phyloP scores from a whole-genome alignment of 2,329 filamentous ascomycete species.

The Apiospora rasikravindrae region DNA sequence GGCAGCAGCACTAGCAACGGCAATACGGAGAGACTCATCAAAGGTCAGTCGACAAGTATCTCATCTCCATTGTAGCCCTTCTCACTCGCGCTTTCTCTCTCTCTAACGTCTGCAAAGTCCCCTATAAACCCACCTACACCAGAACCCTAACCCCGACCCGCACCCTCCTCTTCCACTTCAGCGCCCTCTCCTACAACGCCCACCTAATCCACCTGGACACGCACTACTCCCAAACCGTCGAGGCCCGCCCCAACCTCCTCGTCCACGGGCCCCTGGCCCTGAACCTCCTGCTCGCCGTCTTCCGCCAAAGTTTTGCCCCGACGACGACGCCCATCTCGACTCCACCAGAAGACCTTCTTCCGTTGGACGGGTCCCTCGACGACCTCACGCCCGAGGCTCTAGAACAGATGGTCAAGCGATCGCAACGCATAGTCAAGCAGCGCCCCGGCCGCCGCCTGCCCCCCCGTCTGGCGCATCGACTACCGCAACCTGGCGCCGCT shows the following conservation, averaged over 20 bases:
- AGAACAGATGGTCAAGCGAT: no score
- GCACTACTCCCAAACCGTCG: slow-evolving; percentile 69
- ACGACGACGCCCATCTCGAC: slow-evolving; percentile 28
- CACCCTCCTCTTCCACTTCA: slow-evolving; percentile 85
- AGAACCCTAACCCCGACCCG: slow-evolving; percentile 69
- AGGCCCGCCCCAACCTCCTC: slow-evolving; percentile 76
- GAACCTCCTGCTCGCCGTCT: slow-evolving; percentile 73
- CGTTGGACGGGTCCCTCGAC: no score
- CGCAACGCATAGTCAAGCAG: no score
- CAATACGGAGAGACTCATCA: not conserved
- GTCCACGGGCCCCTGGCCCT: slow-evolving; percentile 88
- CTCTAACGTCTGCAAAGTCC: not conserved
- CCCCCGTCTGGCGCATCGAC: slow-evolving; percentile 60
- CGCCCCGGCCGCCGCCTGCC: no score
- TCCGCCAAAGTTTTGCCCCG: slow-evolving; percentile 47
- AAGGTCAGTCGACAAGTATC: not conserved
- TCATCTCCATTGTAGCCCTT: not conserved
- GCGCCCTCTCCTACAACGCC: slow-evolving; percentile 88
- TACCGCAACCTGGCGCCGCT: slow-evolving; percentile 86
- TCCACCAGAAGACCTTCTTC: no score
- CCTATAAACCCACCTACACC: slow-evolving; percentile 30
- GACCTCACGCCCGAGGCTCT: no score
- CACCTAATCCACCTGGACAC: slow-evolving; percentile 88
- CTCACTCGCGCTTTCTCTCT: not conserved
- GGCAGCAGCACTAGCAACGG: not conserved